Evolutionary conservation across 768 basidiomycete species (phyloP).

Genomic region (Tricholoma terreum): DNA sequence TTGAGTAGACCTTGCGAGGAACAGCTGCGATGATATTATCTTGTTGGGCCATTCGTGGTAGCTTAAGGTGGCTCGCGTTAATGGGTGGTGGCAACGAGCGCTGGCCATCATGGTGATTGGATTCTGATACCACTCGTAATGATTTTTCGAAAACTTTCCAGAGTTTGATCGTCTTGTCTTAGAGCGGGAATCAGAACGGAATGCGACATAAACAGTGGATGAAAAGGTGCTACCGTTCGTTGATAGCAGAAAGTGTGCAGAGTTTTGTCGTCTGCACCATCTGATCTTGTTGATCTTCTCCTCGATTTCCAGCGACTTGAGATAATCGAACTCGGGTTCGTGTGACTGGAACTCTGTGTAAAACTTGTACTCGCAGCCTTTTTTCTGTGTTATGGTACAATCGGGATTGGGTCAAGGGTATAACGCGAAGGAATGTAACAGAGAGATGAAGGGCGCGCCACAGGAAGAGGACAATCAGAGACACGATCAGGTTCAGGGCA

Average conservation of each 20-base stretch:
- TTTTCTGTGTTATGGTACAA: slow-evolving; percentile 66
- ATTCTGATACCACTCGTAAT: slow-evolving; percentile 92
- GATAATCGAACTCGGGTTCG: slow-evolving; percentile 99
- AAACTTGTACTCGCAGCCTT: slow-evolving; percentile 99
- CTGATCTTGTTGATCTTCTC: slow-evolving; percentile 99
- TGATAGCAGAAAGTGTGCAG: slow-evolving; percentile 94
- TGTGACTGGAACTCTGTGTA: slow-evolving; percentile 99
- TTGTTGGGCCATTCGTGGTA: slow-evolving; percentile 90
- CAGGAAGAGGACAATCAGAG: slow-evolving; percentile 25
- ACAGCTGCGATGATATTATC: slow-evolving; percentile 99
- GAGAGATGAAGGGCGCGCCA: slow-evolving; percentile 12
- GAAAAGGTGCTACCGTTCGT: slow-evolving; percentile 76
- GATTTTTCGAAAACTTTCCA: slow-evolving; percentile 99
- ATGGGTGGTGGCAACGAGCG: slow-evolving; percentile 64
- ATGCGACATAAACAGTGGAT: not conserved
- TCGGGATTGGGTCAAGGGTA: slow-evolving; percentile 21
- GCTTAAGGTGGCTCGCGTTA: slow-evolving; percentile 58
- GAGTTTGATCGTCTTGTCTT: slow-evolving; percentile 99
- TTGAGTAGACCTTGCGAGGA: slow-evolving; percentile 97
- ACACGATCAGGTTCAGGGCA: slow-evolving; percentile 28
- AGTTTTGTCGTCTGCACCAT: slow-evolving; percentile 98
- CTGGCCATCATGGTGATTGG: slow-evolving; percentile 85
- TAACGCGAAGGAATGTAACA: slow-evolving; percentile 9
- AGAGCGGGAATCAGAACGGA: slow-evolving; percentile 4
- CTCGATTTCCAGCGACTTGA: slow-evolving; percentile 99